These are phyloP conservation scores for Penicillium tannophilum DNA, from an alignment of 495 filamentous ascomycete species.

Conservation along the genomic window DNA sequence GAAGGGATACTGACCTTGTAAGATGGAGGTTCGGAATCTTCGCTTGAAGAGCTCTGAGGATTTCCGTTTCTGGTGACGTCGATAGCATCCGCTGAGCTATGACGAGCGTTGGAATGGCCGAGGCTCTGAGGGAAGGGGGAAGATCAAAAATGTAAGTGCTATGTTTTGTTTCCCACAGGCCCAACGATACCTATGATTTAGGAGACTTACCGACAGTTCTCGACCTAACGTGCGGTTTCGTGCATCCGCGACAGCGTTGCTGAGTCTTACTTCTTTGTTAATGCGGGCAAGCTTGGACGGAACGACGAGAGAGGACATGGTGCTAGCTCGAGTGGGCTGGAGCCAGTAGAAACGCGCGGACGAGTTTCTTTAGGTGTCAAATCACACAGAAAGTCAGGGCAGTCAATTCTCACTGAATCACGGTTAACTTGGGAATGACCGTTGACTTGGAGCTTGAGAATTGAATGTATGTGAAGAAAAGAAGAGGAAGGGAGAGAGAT, in stretches of 20 bases:
- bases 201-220: constrained; percentile 33
- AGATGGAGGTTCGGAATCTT: constrained; percentile 25
- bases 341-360: background rate
- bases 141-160: background rate
- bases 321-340: background rate
- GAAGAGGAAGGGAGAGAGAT: background rate
- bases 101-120: constrained; percentile 32
- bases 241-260: constrained; percentile 22
- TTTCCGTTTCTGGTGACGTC: constrained; percentile 46
- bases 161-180: background rate
- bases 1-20: constrained; percentile 38
- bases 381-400: background rate
- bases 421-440: background rate
- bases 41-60: constrained; percentile 25
- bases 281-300: constrained; percentile 29
- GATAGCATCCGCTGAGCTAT: constrained; percentile 35
- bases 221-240: constrained; percentile 25
- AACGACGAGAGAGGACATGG: constrained; percentile 34
- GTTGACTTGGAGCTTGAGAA: background rate
- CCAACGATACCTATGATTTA: background rate
- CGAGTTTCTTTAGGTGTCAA: background rate
- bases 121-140: constrained; percentile 19
- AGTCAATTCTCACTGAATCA: background rate
- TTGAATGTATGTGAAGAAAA: background rate
- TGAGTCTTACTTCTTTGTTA: constrained; percentile 19